These are phyloP conservation scores for Cladophialophora psammophila DNA, from an alignment of 2,329 filamentous ascomycete species.

Conservation along the genomic window DNA sequence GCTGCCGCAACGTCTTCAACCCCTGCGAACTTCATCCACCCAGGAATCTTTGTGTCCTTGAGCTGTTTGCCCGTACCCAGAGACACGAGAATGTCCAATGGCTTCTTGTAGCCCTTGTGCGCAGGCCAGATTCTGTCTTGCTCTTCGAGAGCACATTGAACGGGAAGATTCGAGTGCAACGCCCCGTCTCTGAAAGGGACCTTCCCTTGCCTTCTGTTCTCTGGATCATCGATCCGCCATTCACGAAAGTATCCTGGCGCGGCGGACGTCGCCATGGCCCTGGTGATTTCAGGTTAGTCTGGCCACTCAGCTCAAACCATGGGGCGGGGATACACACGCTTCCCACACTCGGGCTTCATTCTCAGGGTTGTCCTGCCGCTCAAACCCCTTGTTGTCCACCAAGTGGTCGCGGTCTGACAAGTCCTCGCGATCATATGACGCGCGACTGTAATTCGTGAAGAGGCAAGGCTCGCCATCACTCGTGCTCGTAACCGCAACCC, in stretches of 20 bases:
- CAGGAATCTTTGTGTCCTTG: slow-evolving; percentile 1
- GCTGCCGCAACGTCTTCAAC: slow-evolving; percentile 9
- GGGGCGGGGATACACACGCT: not conserved
- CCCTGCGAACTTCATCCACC: slow-evolving; percentile 15
- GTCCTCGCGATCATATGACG: slow-evolving; percentile 9
- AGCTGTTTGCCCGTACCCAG: slow-evolving; percentile 13
- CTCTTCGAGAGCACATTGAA: slow-evolving; percentile 16
- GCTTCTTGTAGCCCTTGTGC: slow-evolving; percentile 15
- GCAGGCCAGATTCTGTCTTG: slow-evolving; percentile 11
- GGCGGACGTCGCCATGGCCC: slow-evolving; percentile 14
- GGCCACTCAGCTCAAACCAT: not conserved
- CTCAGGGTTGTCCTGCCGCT: slow-evolving; percentile 13
- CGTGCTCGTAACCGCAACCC: slow-evolving; percentile 11
- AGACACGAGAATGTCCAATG: slow-evolving; percentile 11
- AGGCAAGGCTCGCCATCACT: slow-evolving; percentile 10
- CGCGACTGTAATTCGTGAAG: slow-evolving; percentile 15
- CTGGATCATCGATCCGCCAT: slow-evolving; percentile 13
- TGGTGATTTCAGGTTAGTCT: not conserved
- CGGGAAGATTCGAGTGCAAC: slow-evolving; percentile 8
- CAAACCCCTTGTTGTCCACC: slow-evolving; percentile 9
- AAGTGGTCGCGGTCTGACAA: slow-evolving; percentile 1
- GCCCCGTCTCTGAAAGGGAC: slow-evolving; percentile 15
- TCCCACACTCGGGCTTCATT: slow-evolving; percentile 14
- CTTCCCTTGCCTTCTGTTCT: slow-evolving; percentile 7
- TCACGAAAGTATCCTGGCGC: slow-evolving; percentile 14